These are phyloP conservation scores for Solanum boliviense DNA, from an alignment of 257 asterid species.

Conservation along the genomic window DNA sequence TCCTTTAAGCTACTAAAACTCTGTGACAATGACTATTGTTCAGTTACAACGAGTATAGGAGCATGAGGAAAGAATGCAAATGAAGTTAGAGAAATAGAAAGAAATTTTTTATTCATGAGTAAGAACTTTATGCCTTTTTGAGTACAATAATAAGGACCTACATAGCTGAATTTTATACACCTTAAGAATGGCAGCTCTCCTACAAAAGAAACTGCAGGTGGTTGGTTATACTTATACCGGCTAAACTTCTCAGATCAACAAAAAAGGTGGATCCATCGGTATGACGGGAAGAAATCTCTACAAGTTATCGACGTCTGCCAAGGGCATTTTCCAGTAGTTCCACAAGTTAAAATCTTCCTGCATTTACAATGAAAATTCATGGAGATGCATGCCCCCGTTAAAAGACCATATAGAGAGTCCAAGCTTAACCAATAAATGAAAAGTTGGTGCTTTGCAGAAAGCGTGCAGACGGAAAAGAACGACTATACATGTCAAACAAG, in stretches of 20 bases:
- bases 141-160: background rate
- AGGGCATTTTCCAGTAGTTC: constrained; percentile 91
- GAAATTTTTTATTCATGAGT: background rate
- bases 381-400: background rate
- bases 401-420: background rate
- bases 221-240: background rate
- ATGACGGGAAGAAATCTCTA: constrained; percentile 12
- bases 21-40: background rate
- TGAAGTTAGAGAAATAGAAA: background rate
- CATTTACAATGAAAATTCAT: background rate
- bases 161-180: background rate
- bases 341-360: constrained; percentile 86
- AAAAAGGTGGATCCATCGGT: background rate
- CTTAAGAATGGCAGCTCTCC: background rate
- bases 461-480: background rate
- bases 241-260: background rate
- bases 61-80: background rate
- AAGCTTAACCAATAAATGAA: background rate
- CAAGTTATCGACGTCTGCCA: constrained; percentile 49
- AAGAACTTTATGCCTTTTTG: background rate
- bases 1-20: background rate
- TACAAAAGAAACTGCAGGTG: background rate
- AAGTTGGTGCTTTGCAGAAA: background rate
- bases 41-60: background rate
- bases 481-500: background rate